phyloP scores from a whole-genome alignment of 371 early-diverging fungal genomes.

The Apophysomyces sp. region DNA sequence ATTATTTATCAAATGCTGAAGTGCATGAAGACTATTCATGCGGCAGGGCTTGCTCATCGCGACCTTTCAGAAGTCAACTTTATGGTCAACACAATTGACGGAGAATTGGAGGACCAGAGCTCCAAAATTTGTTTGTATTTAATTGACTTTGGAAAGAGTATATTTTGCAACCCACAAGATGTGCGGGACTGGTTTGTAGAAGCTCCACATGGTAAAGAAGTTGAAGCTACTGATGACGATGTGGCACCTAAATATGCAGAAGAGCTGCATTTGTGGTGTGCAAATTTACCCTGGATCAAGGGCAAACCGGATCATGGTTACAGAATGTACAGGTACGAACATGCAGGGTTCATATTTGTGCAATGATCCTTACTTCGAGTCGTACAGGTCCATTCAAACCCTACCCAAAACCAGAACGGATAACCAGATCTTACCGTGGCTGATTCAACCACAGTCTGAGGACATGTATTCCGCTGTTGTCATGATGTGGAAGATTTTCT shows the following conservation, averaged over 20 bases:
- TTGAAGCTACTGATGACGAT: slow-evolving; percentile 40
- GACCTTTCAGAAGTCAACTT: slow-evolving; percentile 70
- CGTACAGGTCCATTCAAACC: slow-evolving; percentile 58
- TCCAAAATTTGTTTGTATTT: slow-evolving; percentile 51
- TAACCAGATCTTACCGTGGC: slow-evolving; percentile 43
- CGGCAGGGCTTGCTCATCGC: slow-evolving; percentile 63
- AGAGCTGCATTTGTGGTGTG: slow-evolving; percentile 50
- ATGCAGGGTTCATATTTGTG: too few relatives aligned
- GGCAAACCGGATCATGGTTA: slow-evolving; percentile 66
- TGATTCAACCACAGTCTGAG: slow-evolving; percentile 63
- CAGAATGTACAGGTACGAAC: slow-evolving; percentile 50
- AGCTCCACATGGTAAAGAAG: slow-evolving; percentile 35
- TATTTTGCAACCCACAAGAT: slow-evolving; percentile 54
- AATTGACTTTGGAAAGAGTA: slow-evolving; percentile 70
- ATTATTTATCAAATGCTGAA: slow-evolving; percentile 60
- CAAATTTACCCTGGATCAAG: slow-evolving; percentile 53
- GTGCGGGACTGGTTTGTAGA: slow-evolving; percentile 61
- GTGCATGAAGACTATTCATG: slow-evolving; percentile 62
- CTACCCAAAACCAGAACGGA: slow-evolving; percentile 59
- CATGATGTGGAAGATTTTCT: slow-evolving; percentile 66
- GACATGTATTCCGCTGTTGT: slow-evolving; percentile 68
- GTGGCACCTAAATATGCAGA: slow-evolving; percentile 47
- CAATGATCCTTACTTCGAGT: too few relatives aligned
- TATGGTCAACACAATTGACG: slow-evolving; percentile 60
- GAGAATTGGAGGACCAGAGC: slow-evolving; percentile 51